Base-by-base conservation (phyloP, 352 stramenopile genomes). In the Phytophthora constricta region DNA sequence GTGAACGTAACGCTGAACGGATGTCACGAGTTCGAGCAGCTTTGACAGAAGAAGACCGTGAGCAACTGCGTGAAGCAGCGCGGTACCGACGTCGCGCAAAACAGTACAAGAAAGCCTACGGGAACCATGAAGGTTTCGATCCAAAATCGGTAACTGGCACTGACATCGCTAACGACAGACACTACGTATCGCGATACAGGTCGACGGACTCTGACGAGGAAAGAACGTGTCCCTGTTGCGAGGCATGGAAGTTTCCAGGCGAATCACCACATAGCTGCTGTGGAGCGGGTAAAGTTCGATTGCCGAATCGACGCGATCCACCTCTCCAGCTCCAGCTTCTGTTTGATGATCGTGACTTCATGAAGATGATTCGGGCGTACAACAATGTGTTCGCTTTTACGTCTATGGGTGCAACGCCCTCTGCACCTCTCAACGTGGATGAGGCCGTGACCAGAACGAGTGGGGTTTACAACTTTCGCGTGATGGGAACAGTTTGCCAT, bases 381-480 rank as follows among this genome's bases (percentile, higher is more conserved):
- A 64, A 69, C 48, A 51, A 62, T 10, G 45, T n/a, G n/a, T n/a
- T n/a, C n/a, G n/a, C 56, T 4, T 68, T 58, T 33, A 52, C 61
- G 1, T 68, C 62, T 28, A 68, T 45, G 14, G 31, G 31, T 13
- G 31, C 31, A 11, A 37, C 31, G 62, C 52, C 1, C 31, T 62
- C 3, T 27, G 45, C 1, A 34, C 31, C 1, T 49, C 37, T 22
- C 0, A 41, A 56, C 8, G 28, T 60, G 17, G 34, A 65, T 14
- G 48, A 58, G 26, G 37, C 13, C 2, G 51, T 65, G 4, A 45
- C 57, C 14, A 26, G 58, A 10, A 7, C 17, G 31, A 37, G 31
- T 9, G 49, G 58, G n/a, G 20, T 61, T 0, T 61, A 49, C 41
- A 67, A 41, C 9, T 61, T 43, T 33, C 14, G 43, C 4, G 31